These are phyloP conservation scores for Mycena albidolilacea DNA, from an alignment of 768 basidiomycete species.

Conservation along the genomic window DNA sequence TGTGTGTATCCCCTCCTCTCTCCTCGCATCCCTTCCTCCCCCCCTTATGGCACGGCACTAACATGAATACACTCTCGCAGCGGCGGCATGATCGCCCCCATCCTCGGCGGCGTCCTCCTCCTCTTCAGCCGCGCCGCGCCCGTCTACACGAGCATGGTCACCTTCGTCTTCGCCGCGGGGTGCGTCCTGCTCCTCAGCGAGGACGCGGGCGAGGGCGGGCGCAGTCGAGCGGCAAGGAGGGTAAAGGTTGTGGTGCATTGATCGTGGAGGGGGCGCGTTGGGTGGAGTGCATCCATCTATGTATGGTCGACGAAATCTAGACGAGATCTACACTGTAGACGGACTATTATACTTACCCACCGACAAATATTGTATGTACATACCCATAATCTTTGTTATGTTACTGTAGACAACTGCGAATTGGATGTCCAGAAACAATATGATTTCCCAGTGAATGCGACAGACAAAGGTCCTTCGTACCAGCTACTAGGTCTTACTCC, in stretches of 20 bases:
- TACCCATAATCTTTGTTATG: too few species aligned
- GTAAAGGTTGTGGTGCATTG: slow-evolving; percentile 25
- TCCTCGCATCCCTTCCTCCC: neutral
- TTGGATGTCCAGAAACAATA: neutral
- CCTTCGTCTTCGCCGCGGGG: slow-evolving; percentile 74
- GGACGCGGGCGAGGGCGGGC: slow-evolving; percentile 56
- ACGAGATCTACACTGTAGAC: too few species aligned
- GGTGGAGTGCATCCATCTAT: too few species aligned
- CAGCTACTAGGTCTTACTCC: slow-evolving; percentile 9
- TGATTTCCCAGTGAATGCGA: too few species aligned
- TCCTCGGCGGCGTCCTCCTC: slow-evolving; percentile 82
- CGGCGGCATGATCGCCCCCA: slow-evolving; percentile 91
- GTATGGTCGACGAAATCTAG: too few species aligned
- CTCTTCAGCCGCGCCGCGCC: slow-evolving; percentile 78
- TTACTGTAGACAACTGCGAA: neutral
- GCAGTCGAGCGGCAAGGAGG: slow-evolving; percentile 37
- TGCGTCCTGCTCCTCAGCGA: slow-evolving; percentile 76
- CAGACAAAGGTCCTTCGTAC: neutral
- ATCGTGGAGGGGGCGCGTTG: neutral
- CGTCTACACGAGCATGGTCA: slow-evolving; percentile 79
- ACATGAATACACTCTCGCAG: slow-evolving; percentile 54
- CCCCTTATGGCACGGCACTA: neutral
- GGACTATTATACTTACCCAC: too few species aligned
- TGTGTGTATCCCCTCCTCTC: slow-evolving; percentile 62
- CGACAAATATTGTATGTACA: too few species aligned